Evolutionary conservation across 805 yeast species (phyloP), one percentile per base, ranked within the genome.

Genomic region (Brettanomyces naardenensis): DNA sequence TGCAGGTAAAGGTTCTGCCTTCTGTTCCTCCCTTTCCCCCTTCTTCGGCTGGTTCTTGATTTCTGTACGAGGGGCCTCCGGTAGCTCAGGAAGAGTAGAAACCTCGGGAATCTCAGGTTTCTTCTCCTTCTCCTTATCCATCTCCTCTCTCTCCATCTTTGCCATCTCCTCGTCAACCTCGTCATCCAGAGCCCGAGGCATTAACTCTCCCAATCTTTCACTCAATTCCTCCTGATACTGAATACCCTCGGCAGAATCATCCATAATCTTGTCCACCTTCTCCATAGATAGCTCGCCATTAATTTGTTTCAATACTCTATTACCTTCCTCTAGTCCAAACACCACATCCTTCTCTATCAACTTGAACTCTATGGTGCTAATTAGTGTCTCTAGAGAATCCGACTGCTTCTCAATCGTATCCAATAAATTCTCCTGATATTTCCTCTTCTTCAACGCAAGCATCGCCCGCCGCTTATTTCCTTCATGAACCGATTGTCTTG

Each of bases 351-450:
- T 76, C 54, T 92, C 97, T 23, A 92, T 78, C 41, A 86, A 62
- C 51, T 95, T 90, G 62, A 87, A 88, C 59, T 92, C 97, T 27
- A 92, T 82, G 7, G 79, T 79, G 18, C 78, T 72, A 6, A 86
- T 81, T 56, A 92, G 71, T 42, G 75, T 72, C 56, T 90, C 97
- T 27, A 92, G 59, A 28, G 83, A 81, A 40, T 78, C 80, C 22
- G 89, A 64, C 59, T 92, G 98, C 31, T 71, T 75, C 28, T 78
- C 81, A 0, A 95, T 81, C 46, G 79, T 80, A 19, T 63, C 62
- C 3, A 90, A 62, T n/a, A 83, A 61, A 27, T 74, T 69, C 47
- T 82, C 77, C 58, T 92, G 97, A 53, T 84, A 88, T 54, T 87
- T 89, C 48, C 82, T 76, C 56, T 82, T 75, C 50, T 83, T 70